phyloP scores from a whole-genome alignment of 129 eudicot genomes.

The Sambucus nigra region DNA sequence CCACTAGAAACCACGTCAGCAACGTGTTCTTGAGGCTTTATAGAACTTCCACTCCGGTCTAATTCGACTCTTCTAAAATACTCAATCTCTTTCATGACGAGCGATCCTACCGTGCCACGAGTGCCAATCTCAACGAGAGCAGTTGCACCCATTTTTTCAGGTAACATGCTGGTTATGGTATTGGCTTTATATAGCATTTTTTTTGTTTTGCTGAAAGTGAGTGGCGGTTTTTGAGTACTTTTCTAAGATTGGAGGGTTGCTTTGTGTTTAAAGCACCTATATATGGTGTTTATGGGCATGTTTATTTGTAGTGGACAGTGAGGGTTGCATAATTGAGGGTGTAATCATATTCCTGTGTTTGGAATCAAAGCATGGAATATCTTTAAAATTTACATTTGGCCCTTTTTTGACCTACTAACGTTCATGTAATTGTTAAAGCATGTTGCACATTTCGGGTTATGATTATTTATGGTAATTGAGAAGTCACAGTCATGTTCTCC shows the following conservation, averaged over 20 bases:
- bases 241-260: slow-evolving; percentile 21
- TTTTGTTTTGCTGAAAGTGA: background rate
- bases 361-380: slow-evolving; percentile 4
- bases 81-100: slow-evolving; percentile 80
- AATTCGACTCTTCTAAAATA: slow-evolving; percentile 45
- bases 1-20: slow-evolving; percentile 20
- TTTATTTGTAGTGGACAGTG: slow-evolving; percentile 46
- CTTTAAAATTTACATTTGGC: slow-evolving; percentile 1
- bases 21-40: slow-evolving; percentile 12
- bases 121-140: slow-evolving; percentile 74
- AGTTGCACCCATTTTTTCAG: slow-evolving; percentile 33
- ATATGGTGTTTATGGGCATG: slow-evolving; percentile 14
- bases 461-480: slow-evolving; percentile 9
- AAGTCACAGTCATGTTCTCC: slow-evolving; percentile 4
- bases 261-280: slow-evolving; percentile 26
- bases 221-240: slow-evolving; percentile 12
- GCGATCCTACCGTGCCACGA: slow-evolving; percentile 83
- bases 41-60: slow-evolving; percentile 22
- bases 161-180: slow-evolving; percentile 15
- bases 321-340: slow-evolving; percentile 32
- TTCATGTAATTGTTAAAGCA: background rate
- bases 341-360: slow-evolving; percentile 19
- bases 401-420: background rate
- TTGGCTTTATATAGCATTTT: slow-evolving; percentile 11
- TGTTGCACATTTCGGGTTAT: background rate